Evolutionary conservation across 2,329 filamentous ascomycete species (phyloP).

Genomic region (Pseudogymnoascus pannorum): DNA sequence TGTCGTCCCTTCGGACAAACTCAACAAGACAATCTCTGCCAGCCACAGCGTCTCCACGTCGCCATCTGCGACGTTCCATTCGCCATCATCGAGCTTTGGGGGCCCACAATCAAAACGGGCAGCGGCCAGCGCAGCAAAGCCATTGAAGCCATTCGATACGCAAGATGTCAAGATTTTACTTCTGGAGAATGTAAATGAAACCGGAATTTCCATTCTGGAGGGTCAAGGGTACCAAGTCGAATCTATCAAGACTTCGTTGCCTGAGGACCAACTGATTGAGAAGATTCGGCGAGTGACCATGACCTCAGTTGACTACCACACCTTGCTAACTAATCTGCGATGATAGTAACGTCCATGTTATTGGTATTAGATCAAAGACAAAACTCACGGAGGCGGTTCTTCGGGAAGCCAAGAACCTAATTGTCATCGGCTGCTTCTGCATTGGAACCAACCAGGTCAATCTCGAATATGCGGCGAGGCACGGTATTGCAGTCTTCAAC

Average conservation of each 20-base stretch:
- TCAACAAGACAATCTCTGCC: conserved; percentile 43
- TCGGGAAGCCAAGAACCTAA: conserved; percentile 82
- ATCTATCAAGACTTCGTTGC: conserved; percentile 76
- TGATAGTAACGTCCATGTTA: conserved; percentile 82
- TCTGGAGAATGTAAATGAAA: conserved; percentile 91
- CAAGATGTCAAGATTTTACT: conserved; percentile 95
- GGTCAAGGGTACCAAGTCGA: conserved; percentile 95
- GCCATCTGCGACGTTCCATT: conserved; percentile 67
- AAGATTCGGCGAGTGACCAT: conserved; percentile 69
- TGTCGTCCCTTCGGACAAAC: conserved; percentile 27
- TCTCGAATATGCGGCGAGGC: conserved; percentile 70
- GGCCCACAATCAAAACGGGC: conserved; percentile 36
- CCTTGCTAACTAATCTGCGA: conserved; percentile 17
- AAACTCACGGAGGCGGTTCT: conserved; percentile 83
- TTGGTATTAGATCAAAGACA: conserved; percentile 97
- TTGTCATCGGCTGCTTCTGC: conserved; percentile 97
- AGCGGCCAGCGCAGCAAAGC: conserved; percentile 51
- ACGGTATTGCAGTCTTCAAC: conserved; percentile 97
- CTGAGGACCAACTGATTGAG: conserved; percentile 89
- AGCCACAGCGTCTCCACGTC: conserved; percentile 66
- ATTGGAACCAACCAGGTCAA: conserved; percentile 97
- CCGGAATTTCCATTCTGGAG: conserved; percentile 73
- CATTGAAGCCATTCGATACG: conserved; percentile 89
- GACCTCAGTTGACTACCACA: not conserved
- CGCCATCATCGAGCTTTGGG: conserved; percentile 59